Evolutionary conservation across 306 rosid species (phyloP), one percentile per base, ranked within the genome.

Genomic region (Dalbergia cochinchinensis): DNA sequence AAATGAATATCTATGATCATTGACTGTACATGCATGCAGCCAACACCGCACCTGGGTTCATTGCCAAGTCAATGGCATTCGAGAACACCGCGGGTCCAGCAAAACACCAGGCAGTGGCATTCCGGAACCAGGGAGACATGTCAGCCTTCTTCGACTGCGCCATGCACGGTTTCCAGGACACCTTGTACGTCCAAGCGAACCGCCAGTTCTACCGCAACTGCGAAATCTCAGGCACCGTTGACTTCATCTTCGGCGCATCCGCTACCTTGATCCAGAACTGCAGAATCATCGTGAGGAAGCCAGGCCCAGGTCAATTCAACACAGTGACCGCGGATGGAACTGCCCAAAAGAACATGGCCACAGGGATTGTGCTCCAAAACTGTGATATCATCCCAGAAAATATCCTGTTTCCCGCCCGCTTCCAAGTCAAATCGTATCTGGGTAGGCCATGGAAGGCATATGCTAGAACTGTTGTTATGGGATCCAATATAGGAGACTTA

Each of bases 141-240:
- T 80, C 94, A 0, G 91, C 88, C 0, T 37, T 91, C 77, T 87
- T 82, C 77, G 89, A 94, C 34, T 87, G 92, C 33, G 81, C 87
- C 22, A 74, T 94, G 65, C 89, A 73, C 6, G 97, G 86, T 4
- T 85, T 57, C 87, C 95, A 91, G 67, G 98, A 94, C 85, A 88
- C 95, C 1, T 11, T 91, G 20, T 94, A 88, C 61, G 86, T 63
- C 3, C 94, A 91, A 8, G 11, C 89, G 0, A 79, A 87, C 0
- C 89, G 94, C 18, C 98, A 93, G 35, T 91, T 91, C 87, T 93
- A 84, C 84, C 82, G 98, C 45, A 88, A 93, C 83, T 90, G 98
- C 16, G 94, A 88, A 20, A 85, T 93, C 50, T 91, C 94, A 0
- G 98, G 98, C 13, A 92, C 96, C 1, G 45, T 93, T 0, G 98